Evolutionary conservation across 805 yeast genomes (phyloP), one percentile per base, ranked within the genome.

Genomic region (Ogataea paraovalis): DNA sequence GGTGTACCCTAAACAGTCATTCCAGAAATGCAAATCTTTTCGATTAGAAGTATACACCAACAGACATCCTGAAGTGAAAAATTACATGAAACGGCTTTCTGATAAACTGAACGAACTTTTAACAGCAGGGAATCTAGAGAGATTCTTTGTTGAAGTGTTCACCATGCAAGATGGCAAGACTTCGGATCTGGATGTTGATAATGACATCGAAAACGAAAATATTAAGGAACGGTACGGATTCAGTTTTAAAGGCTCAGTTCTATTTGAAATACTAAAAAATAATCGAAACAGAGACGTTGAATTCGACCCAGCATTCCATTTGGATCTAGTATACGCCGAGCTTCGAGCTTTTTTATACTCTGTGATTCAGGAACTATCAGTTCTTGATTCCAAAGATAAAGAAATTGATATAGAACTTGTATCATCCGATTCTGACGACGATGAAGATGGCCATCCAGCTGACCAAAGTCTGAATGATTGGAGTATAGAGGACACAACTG

Each of bases 1-100:
- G 1, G 63, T 85, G 0, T 85, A 85, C 54, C 83, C 83, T 0
- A 56, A 48, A 1, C 73, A 69, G 43, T 69, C 83, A 0, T 86
- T 77, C 57, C 68, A 65, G 20, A 58, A 60, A 12, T 65, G 66
- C 3, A 69, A 71, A 21, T 71, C 75, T 4, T 78, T 75, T 54
- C 69, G 72, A 34, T 45, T 78, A 14, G 63, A 61, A 36, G 64
- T 74, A 0, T 74, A 76, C 12, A 65, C 70, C 33, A 70, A 67
- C 43, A 62, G 82, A 49, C 79, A 78, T 52, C 80, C 80, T 0
- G 68, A 55, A 1, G 69, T 76, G n/a, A 63, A 62, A 20, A 46
- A 55, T 4, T 74, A 74, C 48, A 55, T 74, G 6, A 69, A 65
- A 37, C 64, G 62, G 16, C 54, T 71, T 14, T 55, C 67, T 1